Evolutionary conservation across 805 yeast genomes (phyloP), one percentile per base, ranked within the genome.

Genomic region (Candida koratica): DNA sequence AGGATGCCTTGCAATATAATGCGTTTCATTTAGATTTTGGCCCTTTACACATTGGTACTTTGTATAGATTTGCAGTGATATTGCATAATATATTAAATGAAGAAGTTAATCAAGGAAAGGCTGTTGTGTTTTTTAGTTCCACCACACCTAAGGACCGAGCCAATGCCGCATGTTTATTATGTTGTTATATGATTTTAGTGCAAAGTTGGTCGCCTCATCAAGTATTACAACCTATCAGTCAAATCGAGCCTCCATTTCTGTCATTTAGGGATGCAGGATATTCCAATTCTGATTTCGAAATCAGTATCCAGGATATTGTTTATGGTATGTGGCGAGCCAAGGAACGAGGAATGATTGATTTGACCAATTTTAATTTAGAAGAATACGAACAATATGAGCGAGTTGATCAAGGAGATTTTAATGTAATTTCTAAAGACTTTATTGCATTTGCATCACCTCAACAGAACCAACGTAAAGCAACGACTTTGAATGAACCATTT

Each of bases 191-290:
- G 97, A 75, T 93, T 1, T 63, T 93, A 37, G 90, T 93, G 12
- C 98, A 93, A 56, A 81, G 87, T 10, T 93, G 98, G 98, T 87
- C 97, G 1, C 98, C 98, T 0, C 98, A 93, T 60, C 93, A 93
- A 59, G 98, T 89, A 0, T 63, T 93, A 45, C 97, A 95, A 42
- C 98, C 98, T 1, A 75, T 93, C 36, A 78, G 93, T 1, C 97
- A 93, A 58, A 77, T 81, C 5, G 88, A 84, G 33, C 96, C 95
- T 2, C 97, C 97, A 5, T 81, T 90, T 46, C 89, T 84, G 83
- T 84, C 89, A 1, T 93, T 89, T 62, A 72, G 98, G 57, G 98
- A 93, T 58, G 98, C 98, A 1, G 98, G 98, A 2, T 93, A 93
- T 60, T 85, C 96, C 2, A 81, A 81, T 39, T 96, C 97, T 2